Evolutionary conservation across 352 stramenopile genomes (phyloP), one percentile per base, ranked within the genome.

Genomic region (Globisporangium emineosum): DNA sequence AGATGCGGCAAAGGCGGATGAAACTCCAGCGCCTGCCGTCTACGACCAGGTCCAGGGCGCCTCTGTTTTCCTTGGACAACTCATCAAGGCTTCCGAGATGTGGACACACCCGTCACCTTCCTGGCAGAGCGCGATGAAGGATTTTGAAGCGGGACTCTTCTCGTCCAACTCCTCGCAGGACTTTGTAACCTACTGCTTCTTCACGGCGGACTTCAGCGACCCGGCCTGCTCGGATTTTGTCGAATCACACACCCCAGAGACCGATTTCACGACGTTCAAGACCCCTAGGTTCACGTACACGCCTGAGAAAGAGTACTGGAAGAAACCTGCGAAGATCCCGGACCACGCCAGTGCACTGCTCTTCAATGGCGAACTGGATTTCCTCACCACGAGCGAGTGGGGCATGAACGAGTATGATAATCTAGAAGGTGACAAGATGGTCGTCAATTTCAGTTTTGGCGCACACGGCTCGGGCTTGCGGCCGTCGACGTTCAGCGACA

Each of bases 51-150:
- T 71, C 15, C 47, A 61, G 40, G 35, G 56, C 17, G 27, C 52
- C 23, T 71, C 68, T 1, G 15, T 40, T 5, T 60, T 77, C 32
- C 60, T 77, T 2, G 59, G 63, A 17, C 40, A 56, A 25, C 47
- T 77, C 5, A 77, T 77, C 62, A 65, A 71, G 32, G 59, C 57
- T 17, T 74, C 67, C 6, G 67, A 77, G 49, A 65, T 75, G 61
- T 77, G 70, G 70, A 52, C 43, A 13, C 43, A 42, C 12, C 65
- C 65, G 33, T 60, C 67, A 19, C 70, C 70, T 32, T 64, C 70
- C n/a, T 70, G 66, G 59, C 23, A 56, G 1, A 40, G 59, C 10
- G 59, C 66, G n/a, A 35, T 67, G 7, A 30, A 49, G 23, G 23
- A 32, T 30, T 64, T 62, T 27, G 13, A 55, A 0, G 49, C 23